phyloP scores from a whole-genome alignment of 306 rosid species.

The Rosa chinensis region DNA sequence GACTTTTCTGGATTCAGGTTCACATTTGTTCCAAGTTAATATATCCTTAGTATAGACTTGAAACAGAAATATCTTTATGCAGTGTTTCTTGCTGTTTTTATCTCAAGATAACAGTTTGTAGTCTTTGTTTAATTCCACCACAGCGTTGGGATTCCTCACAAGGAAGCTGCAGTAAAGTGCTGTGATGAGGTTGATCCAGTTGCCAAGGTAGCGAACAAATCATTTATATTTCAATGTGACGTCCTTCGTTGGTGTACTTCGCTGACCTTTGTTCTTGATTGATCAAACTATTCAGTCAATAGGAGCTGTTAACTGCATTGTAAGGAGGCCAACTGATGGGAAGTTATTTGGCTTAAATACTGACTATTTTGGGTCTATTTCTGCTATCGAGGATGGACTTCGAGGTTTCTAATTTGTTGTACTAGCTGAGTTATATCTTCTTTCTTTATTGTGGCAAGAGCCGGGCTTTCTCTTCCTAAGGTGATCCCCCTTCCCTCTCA shows the following conservation, averaged over 20 bases:
- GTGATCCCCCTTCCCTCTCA: constrained; percentile 13
- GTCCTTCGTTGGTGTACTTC: background rate
- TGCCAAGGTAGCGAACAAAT: constrained; percentile 65
- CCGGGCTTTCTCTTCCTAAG: background rate
- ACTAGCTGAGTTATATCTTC: background rate
- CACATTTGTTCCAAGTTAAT: background rate
- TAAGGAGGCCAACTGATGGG: constrained; percentile 80
- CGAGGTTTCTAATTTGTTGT: constrained; percentile 49
- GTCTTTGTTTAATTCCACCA: constrained; percentile 22
- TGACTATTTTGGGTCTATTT: constrained; percentile 81
- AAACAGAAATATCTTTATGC: background rate
- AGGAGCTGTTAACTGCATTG: constrained; percentile 85
- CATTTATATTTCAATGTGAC: constrained; percentile 13
- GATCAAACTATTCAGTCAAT: constrained; percentile 51
- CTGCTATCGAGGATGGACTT: constrained; percentile 84
- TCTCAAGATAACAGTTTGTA: constrained; percentile 4
- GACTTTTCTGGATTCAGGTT: constrained; percentile 96
- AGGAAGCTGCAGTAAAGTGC: constrained; percentile 71
- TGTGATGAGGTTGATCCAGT: constrained; percentile 94
- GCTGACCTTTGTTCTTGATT: background rate
- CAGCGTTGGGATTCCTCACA: constrained; percentile 87
- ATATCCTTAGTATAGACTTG: too few relatives aligned
- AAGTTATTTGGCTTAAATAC: constrained; percentile 84
- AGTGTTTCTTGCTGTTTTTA: constrained; percentile 18
- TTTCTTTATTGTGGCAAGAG: constrained; percentile 18